Conservation (phyloP, 2,329 filamentous ascomycete species). For the Alternaria atra region DNA sequence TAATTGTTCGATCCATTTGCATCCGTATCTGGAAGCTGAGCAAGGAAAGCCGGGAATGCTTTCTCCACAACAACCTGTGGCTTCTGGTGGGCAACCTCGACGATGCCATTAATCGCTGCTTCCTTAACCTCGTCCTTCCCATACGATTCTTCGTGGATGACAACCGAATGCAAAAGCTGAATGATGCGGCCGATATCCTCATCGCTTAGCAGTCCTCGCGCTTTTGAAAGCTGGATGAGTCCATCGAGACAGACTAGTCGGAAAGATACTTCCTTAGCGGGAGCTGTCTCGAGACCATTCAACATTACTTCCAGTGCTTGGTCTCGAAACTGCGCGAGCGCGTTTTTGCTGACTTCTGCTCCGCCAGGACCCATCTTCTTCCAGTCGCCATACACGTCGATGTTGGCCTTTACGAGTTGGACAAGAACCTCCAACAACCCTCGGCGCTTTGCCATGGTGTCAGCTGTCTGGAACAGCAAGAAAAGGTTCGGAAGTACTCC, state of each 20-base stretch:
- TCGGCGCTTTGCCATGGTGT: conserved; percentile 69
- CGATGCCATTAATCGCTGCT: conserved; percentile 66
- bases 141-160: conserved; percentile 66
- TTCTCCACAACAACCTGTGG: conserved; percentile 70
- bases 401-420: conserved; percentile 66
- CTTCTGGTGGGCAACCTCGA: conserved; percentile 69
- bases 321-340: conserved; percentile 51
- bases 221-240: conserved; percentile 54
- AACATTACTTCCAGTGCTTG: conserved; percentile 55
- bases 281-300: conserved; percentile 55
- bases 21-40: conserved; percentile 67
- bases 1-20: conserved; percentile 59
- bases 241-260: conserved; percentile 57
- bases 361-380: conserved; percentile 52
- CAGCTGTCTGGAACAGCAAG: conserved; percentile 67
- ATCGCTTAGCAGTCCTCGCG: conserved; percentile 53
- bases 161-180: conserved; percentile 68
- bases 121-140: conserved; percentile 66
- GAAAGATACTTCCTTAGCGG: conserved; percentile 60
- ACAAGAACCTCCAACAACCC: conserved; percentile 69
- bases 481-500: conserved; percentile 67
- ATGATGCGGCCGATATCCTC: conserved; percentile 60
- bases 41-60: conserved; percentile 72
- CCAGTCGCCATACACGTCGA: conserved; percentile 66
- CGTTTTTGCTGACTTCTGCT: conserved; percentile 44